Percentiles rank a stretch among this genome's conserved stretches.
Evolutionary conservation across 2,329 filamentous ascomycete species (phyloP).

Genomic region (Hymenoscyphus infarciens): DNA sequence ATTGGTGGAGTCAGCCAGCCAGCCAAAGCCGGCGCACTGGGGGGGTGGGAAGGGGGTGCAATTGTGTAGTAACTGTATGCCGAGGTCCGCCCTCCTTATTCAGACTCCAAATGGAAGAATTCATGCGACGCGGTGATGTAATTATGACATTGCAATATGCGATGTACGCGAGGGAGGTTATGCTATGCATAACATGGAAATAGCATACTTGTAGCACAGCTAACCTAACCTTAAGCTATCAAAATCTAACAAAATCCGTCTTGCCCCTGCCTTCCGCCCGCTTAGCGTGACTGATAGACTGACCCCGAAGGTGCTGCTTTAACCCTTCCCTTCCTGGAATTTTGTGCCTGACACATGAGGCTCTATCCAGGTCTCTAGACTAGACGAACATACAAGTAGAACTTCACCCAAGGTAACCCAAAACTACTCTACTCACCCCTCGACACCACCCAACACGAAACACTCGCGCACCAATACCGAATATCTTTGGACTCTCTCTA

Average conservation of each 20-base stretch:
- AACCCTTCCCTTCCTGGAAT: background rate
- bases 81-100: background rate
- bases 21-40: background rate
- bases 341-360: background rate
- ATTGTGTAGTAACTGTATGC: too few relatives aligned
- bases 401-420: constrained; percentile 1
- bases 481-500: background rate
- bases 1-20: background rate
- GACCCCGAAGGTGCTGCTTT: background rate
- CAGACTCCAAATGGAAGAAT: background rate
- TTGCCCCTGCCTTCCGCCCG: background rate
- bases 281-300: background rate
- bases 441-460: constrained; percentile 1
- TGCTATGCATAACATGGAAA: background rate
- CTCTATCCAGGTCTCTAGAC: too few relatives aligned
- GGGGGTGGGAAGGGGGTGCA: too few relatives aligned
- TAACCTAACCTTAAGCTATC: too few relatives aligned
- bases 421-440: background rate
- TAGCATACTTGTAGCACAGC: too few relatives aligned
- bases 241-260: background rate
- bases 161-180: too few relatives aligned
- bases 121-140: background rate
- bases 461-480: background rate
- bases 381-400: too few relatives aligned
- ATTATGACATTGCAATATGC: background rate